Base-by-base conservation (phyloP, 768 basidiomycete genomes). In the Trametes gibbosa region DNA sequence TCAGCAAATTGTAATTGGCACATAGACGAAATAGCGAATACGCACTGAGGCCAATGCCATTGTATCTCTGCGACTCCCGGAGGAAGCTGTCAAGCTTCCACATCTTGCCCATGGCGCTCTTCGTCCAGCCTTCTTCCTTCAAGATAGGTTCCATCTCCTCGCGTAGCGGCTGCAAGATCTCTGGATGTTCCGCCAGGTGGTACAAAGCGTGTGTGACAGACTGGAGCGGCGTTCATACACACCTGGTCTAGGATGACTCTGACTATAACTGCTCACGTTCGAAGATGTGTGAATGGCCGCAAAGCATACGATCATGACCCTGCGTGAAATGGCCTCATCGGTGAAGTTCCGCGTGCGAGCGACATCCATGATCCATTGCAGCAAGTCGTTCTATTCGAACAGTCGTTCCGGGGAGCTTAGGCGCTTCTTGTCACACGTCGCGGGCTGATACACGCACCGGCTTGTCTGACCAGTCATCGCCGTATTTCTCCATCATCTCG, bases 331-430 rank as follows among this genome's bases (percentile, higher is more conserved):
- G 25, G 74, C 68, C 19, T 50, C 43, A 3, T 69, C 56, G 23
- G 69, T 72, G 35, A 69, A n/a, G 13, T 40, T 25, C 45, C 29
- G 35, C 24, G 55, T 16, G 32, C 48, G 62, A 43, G 77, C 76
- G 19, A 68, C 67, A 25, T 77, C 77, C 45, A 81, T 63, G 12
- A 81, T 63, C 80, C 80, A 83, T 35, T 72, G 72, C 9, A 81
- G 71, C 46, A 78, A 65, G 59, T 83, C 80, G 53, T 79, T 77
- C 81, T 79, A 37, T 7, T 5, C 2, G 24, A 12, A 27, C 2
- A 9, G 23, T 34, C n/a, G 32, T 23, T 12, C 10, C 1, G 16
- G 19, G 23, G 13, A 35, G 52, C 16, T 23, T 27, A 5, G 21
- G 40, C 5, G 12, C 19, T 37, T 29, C 2, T n/a, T n/a, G 32